A percentile compares a stretch with the other conserved stretches of the same genome.
These are phyloP conservation scores for Guyanaporus albipodus DNA, from an alignment of 768 basidiomycete genomes.

Conservation along the genomic window DNA sequence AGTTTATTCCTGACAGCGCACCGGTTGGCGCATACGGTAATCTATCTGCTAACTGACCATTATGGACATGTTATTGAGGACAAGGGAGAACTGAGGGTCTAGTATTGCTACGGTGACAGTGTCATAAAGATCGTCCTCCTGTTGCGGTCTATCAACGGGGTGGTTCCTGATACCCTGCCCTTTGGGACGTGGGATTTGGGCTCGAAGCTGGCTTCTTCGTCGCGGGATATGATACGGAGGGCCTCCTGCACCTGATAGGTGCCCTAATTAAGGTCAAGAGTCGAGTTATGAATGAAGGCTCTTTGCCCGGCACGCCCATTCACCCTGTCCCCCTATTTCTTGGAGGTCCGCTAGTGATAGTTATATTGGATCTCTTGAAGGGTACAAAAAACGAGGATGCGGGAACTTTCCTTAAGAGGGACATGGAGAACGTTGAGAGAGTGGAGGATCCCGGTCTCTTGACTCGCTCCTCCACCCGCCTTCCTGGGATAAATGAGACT, in stretches of 20 bases:
- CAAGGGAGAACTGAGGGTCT: not conserved
- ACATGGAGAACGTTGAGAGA: not conserved
- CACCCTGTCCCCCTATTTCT: too few relatives aligned
- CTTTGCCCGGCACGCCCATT: not conserved
- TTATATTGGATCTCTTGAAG: not conserved
- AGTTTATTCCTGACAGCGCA: not conserved
- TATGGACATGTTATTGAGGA: not conserved
- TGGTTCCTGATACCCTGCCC: not conserved
- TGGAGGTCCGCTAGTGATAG: not conserved
- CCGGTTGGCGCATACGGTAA: too few relatives aligned
- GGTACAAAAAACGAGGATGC: not conserved
- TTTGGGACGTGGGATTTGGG: not conserved
- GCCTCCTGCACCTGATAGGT: not conserved
- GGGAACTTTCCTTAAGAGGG: not conserved
- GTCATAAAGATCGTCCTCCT: not conserved
- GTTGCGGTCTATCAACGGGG: not conserved
- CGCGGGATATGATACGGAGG: too few relatives aligned
- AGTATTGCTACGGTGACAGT: not conserved
- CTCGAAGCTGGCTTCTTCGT: fast-evolving
- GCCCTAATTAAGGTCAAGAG: not conserved
- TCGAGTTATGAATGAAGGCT: not conserved
- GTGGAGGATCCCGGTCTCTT: not conserved
- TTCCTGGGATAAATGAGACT: not conserved
- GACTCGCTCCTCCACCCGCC: not conserved
- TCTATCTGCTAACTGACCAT: too few relatives aligned